Base-by-base conservation (phyloP, 2,329 filamentous ascomycete species). In the Colletotrichum phormii region DNA sequence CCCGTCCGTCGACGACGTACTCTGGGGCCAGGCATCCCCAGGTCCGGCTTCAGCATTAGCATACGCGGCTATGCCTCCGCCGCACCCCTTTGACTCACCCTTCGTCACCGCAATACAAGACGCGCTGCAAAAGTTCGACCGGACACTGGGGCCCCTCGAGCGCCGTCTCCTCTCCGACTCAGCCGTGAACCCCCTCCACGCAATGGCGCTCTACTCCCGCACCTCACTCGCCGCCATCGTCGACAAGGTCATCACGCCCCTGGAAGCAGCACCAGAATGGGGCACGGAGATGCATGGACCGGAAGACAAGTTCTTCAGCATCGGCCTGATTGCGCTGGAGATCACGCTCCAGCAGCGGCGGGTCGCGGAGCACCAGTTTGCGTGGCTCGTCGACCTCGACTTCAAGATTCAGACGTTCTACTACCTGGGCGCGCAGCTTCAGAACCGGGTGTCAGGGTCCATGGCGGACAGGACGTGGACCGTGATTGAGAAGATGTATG, bases 391-490 rank as follows among this genome's bases (percentile, higher is more conserved):
- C 76, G 84, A 85, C 71, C 80, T 82, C 26, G 85, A 89, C 75
- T 89, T 91, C 78, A 88, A 89, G 75, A 79, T 87, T 59, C 89
- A 89, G 66, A 80, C 89, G 13, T 87, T 90, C 69, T 81, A 86
- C 35, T 89, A 88, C 76, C 83, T 90, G 77, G 85, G 86, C 0
- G 87, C 86, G 4, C 87, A 90, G 77, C 83, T 91, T 12, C 85
- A 84, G 73, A 82, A 84, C 26, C 85, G 87, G 35, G 84, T 83
- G 0, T 81, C 81, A 1, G 89, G 89, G 3, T 79, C 78, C 7
- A 79, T 90, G 13, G 85, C 89, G 15, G 87, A 90, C 58, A 83
- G 86, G 35, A 89, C 85, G 1, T 91, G 89, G 89, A 76, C 75
- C 5, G 79, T 83, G 26, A 79, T 89, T 7, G 82, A 86, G 35